Evolutionary conservation across 768 basidiomycete genomes (phyloP).

Genomic region (Mycena haematopus): DNA sequence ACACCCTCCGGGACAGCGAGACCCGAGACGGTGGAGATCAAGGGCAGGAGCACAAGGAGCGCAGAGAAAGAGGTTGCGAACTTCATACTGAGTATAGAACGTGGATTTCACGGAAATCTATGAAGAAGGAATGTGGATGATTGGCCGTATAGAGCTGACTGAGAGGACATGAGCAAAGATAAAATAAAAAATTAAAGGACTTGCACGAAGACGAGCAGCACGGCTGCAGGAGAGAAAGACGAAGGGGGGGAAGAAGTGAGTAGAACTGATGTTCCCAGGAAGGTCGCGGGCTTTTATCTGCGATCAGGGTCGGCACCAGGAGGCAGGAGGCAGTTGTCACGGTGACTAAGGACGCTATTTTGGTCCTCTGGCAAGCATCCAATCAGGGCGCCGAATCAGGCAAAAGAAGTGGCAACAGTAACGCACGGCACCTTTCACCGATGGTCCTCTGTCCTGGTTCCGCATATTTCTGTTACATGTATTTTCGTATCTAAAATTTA

Average conservation of each 20-base stretch:
- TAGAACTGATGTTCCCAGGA: constrained; percentile 29
- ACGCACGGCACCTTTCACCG: constrained; percentile 8
- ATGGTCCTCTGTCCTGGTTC: not conserved
- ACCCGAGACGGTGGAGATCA: constrained; percentile 43
- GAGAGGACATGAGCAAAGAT: constrained; percentile 30
- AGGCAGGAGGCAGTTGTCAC: constrained; percentile 6
- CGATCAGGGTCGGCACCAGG: not conserved
- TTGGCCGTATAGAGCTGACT: constrained; percentile 38
- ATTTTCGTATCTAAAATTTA: constrained; percentile 24
- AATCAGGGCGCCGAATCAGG: constrained; percentile 16
- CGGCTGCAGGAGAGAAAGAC: constrained; percentile 50
- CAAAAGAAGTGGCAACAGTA: constrained; percentile 1
- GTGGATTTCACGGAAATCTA: constrained; percentile 56
- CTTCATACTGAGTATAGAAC: constrained; percentile 53
- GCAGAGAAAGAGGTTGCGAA: constrained; percentile 49
- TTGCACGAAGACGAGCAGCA: constrained; percentile 47
- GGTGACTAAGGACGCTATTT: not conserved
- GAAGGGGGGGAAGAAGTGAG: constrained; percentile 5
- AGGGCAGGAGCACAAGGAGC: constrained; percentile 47
- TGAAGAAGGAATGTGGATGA: constrained; percentile 42
- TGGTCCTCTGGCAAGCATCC: not conserved
- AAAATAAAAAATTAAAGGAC: constrained; percentile 29
- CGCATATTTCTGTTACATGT: not conserved
- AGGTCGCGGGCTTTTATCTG: constrained; percentile 29
- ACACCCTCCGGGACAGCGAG: constrained; percentile 36